Conservation (phyloP, 441 rosid species). For the Raphanus hybrid region DNA sequence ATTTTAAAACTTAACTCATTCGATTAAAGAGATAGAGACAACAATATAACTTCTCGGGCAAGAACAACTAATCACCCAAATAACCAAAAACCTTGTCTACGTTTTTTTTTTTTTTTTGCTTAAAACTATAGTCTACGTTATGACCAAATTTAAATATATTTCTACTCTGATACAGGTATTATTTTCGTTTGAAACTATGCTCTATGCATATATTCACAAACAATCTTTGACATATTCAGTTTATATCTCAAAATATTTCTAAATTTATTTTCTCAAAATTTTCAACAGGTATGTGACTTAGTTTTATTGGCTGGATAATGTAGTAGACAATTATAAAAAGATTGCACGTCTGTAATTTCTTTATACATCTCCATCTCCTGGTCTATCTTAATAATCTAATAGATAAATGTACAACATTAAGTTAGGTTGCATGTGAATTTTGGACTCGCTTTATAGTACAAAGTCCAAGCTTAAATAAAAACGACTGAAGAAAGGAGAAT, state of each 20-base stretch:
- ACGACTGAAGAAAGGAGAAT: background rate
- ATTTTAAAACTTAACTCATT: no score
- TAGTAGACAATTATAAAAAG: background rate
- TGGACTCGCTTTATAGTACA: constrained; percentile 13
- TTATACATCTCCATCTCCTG: background rate
- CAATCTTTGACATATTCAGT: background rate
- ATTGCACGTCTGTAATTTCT: background rate
- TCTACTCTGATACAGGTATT: no score
- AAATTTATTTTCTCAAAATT: background rate
- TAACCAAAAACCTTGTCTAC: no score
- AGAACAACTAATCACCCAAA: no score
- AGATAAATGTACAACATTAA: background rate
- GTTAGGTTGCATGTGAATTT: constrained; percentile 22
- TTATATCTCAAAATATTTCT: background rate
- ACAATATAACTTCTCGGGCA: no score
- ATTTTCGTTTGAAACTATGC: no score
- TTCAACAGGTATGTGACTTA: background rate
- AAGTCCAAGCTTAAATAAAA: constrained; percentile 14
- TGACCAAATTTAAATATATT: no score
- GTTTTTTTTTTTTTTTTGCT: no score
- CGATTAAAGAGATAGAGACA: no score
- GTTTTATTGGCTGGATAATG: background rate
- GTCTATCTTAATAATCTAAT: background rate
- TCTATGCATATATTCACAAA: no score
- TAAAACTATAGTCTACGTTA: no score